Percentiles rank a stretch among this genome's conserved stretches.
Conservation (phyloP, 495 filamentous ascomycete species). For the Evansstolkia leycettana region DNA sequence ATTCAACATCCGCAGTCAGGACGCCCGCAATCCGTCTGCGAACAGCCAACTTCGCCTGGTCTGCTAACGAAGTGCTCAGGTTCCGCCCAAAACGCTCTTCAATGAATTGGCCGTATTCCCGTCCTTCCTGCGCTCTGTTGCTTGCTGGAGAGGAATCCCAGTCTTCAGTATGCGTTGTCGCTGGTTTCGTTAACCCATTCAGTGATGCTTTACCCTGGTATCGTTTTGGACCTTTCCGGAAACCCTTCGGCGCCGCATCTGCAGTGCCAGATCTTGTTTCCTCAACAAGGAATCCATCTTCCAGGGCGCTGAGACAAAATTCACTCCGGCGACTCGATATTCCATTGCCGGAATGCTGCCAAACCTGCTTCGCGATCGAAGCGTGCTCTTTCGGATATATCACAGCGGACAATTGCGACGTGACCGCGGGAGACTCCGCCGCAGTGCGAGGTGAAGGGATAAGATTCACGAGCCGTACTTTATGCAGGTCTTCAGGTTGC, state of each 20-base stretch:
- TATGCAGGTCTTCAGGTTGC: constrained; percentile 27
- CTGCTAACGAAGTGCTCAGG: constrained; percentile 61
- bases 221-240: constrained; percentile 53
- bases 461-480: constrained; percentile 57
- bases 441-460: constrained; percentile 35
- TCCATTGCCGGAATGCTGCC: constrained; percentile 95
- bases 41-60: constrained; percentile 76
- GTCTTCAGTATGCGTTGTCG: constrained; percentile 3
- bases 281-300: constrained; percentile 55
- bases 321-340: constrained; percentile 85
- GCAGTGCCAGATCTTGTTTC: constrained; percentile 17
- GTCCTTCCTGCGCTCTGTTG: constrained; percentile 29
- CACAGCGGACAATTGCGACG: constrained; percentile 55
- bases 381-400: constrained; percentile 55
- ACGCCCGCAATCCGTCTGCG: constrained; percentile 80
- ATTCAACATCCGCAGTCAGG: constrained; percentile 58
- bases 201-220: constrained; percentile 52
- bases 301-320: constrained; percentile 65
- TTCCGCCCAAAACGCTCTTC: constrained; percentile 95
- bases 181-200: constrained; percentile 11
- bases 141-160: constrained; percentile 4
- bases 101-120: constrained; percentile 69
- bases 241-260: constrained; percentile 26
- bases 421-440: constrained; percentile 16
- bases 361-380: constrained; percentile 71